Percentiles rank a stretch among this genome's conserved stretches.
Conservation (phyloP, 495 filamentous ascomycete genomes). For the Podospora pseudopauciseta region DNA sequence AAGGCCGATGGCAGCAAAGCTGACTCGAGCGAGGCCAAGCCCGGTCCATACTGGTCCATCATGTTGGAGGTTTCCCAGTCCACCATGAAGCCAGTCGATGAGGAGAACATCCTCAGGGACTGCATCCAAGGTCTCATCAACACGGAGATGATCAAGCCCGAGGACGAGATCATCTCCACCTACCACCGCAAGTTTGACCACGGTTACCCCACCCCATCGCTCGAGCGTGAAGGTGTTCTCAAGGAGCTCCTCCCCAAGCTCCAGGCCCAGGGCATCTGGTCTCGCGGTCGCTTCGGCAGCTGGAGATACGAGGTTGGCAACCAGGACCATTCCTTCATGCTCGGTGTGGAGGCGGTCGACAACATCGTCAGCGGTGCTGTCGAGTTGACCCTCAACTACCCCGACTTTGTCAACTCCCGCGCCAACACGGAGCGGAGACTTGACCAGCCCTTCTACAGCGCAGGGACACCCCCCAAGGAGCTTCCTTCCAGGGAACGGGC, state of each 20-base stretch:
- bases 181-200: conserved; percentile 99
- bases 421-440: conserved; percentile 86
- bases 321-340: conserved; percentile 98
- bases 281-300: conserved; percentile 93
- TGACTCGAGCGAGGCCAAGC: conserved; percentile 59
- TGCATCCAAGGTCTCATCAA: conserved; percentile 96
- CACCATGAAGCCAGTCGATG: conserved; percentile 86
- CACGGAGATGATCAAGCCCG: conserved; percentile 87
- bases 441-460: conserved; percentile 57
- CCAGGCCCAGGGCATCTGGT: conserved; percentile 86
- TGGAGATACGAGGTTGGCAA: conserved; percentile 96
- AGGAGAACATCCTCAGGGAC: conserved; percentile 75
- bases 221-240: conserved; percentile 94
- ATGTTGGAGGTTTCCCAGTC: conserved; percentile 99
- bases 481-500: conserved; percentile 31
- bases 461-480: conserved; percentile 21
- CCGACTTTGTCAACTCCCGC: conserved; percentile 94
- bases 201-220: conserved; percentile 91
- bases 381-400: conserved; percentile 97
- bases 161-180: conserved; percentile 94
- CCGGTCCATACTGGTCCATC: conserved; percentile 98
- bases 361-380: conserved; percentile 91
- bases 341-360: conserved; percentile 95
- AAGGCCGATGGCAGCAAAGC: conserved; percentile 82
- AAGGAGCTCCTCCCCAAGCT: conserved; percentile 90